Evolutionary conservation across 371 early-diverging fungal genomes (phyloP), one percentile per base, ranked within the genome.

Genomic region (Dinochytrium kinnereticum): DNA sequence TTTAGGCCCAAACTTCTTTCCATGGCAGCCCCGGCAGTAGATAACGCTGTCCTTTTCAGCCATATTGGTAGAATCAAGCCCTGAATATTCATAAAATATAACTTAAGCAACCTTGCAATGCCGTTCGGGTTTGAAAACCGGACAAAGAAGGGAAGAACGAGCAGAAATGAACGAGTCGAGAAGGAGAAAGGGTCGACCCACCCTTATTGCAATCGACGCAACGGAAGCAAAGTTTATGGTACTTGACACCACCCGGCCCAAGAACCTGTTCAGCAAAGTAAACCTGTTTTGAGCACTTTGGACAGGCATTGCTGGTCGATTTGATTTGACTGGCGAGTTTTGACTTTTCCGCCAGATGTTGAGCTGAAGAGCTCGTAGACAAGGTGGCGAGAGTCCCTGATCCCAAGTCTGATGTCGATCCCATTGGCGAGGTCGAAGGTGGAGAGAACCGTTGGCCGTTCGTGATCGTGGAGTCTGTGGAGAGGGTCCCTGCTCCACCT

Each of bases 211-310:
- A 79, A 34, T 72, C 75, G 0, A 74, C 65, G 68, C 86, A 86
- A 37, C 73, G 59, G 72, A 86, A 83, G 70, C 86, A 86, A 64
- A 72, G 38, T 68, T 81, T 82, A 73, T 84, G 86, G 73, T 80
- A 84, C 51, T 86, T 86, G 33, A 72, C 51, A 24, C 76, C 73
- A 15, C 73, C 73, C 1, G 86, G 86, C 1, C 86, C 86, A n/a
- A 83, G 31, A 5, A 80, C 82, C 77, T 85, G 84, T 71, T 85
- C 84, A 0, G 84, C 84, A 76, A 86, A 84, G 71, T 86, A 86
- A 15, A 86, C 86, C 36, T 78, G 69, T 73, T 86, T 84, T 13
- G 34, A 36, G 68, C 86, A 86, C 26, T 68, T 38, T 15, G 82
- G 81, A 68, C 86, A 86, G 24, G 13, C 36, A 26, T 61, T 61